Base-by-base conservation (phyloP, 1,284 basidiomycete species). In the Crucibulum cyathiforme region DNA sequence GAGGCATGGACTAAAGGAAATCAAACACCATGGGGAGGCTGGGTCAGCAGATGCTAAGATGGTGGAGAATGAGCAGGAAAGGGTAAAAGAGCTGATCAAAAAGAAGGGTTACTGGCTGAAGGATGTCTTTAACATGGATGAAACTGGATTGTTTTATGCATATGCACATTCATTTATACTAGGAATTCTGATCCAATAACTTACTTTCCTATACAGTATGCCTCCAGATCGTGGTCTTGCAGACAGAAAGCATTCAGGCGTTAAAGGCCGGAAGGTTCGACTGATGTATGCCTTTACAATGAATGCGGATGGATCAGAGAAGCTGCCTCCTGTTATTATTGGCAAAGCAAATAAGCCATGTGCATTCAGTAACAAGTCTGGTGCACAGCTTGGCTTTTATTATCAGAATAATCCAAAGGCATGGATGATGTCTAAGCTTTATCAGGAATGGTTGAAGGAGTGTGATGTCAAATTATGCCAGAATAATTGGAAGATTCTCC, bases 241-340 rank as follows among this genome's bases (percentile, higher is more conserved):
- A 10, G 59, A 72, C 38, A 55, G 52, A 19, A 57, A 66, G 48
- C 52, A 58, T 3, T 63, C 66, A 8, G 66, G 69, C 24, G 60
- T 69, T 13, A 70, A 69, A 55, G 58, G 61, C 13, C 58, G 56
- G 9, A 69, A 67, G 36, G 46, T 55, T 10, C 60, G 67, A 8
- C 35, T 77, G 7, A 76, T 72, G 1, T 75, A 69, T 67, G 63
- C 65, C 1, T 66, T 77, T 35, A 71, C 68, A 13, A 53, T 54
- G 1, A 79, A 77, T 69, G 71, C 70, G 1, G 68, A 71, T 66
- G 73, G 76, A 13, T 65, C 64, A 0, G 67, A 74, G 51, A 73
- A 72, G 54, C 61, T 60, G 0, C 48, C 34, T 8, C 65, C 69
- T 5, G 54, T 78, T 35, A 54, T 77, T 17, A 78, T 77, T 63